Evolutionary conservation across 2,329 filamentous ascomycete genomes (phyloP).

Genomic region (Penicillium sp.): DNA sequence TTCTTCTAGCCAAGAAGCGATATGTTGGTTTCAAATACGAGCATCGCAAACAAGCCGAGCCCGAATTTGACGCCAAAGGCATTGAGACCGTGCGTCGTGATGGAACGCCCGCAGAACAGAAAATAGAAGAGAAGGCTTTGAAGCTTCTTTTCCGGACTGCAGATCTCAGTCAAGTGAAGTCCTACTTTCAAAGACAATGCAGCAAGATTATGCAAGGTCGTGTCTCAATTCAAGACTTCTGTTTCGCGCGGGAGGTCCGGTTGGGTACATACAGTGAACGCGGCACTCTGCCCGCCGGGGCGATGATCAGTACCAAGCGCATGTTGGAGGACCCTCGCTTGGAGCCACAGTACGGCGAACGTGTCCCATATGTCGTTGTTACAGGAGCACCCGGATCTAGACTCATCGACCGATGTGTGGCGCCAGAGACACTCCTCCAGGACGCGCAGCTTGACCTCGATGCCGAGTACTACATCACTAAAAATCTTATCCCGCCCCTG

Average conservation of each 20-base stretch:
- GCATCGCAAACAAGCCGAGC: conserved; percentile 68
- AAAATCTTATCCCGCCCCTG: conserved; percentile 91
- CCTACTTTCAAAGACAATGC: conserved; percentile 87
- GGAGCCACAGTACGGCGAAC: conserved; percentile 92
- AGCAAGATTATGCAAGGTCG: conserved; percentile 86
- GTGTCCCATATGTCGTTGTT: conserved; percentile 91
- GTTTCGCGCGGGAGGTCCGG: conserved; percentile 89
- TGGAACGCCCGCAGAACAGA: conserved; percentile 92
- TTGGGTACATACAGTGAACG: conserved; percentile 84
- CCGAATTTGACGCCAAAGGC: conserved; percentile 95
- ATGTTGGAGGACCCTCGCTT: conserved; percentile 85
- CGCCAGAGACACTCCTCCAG: conserved; percentile 77
- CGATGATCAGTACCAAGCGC: conserved; percentile 78
- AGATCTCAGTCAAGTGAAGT: conserved; percentile 85
- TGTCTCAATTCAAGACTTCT: conserved; percentile 92
- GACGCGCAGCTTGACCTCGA: conserved; percentile 81
- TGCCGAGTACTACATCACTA: conserved; percentile 94
- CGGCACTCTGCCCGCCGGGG: conserved; percentile 79
- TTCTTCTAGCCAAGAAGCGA: conserved; percentile 92
- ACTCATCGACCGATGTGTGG: conserved; percentile 85
- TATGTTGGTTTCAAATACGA: conserved; percentile 99
- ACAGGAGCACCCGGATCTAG: conserved; percentile 83
- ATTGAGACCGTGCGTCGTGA: conserved; percentile 97
- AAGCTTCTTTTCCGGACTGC: conserved; percentile 87
- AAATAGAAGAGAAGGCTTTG: conserved; percentile 90